phyloP scores from a whole-genome alignment of 2,329 filamentous ascomycete species.

The Botryosphaeria agaves region DNA sequence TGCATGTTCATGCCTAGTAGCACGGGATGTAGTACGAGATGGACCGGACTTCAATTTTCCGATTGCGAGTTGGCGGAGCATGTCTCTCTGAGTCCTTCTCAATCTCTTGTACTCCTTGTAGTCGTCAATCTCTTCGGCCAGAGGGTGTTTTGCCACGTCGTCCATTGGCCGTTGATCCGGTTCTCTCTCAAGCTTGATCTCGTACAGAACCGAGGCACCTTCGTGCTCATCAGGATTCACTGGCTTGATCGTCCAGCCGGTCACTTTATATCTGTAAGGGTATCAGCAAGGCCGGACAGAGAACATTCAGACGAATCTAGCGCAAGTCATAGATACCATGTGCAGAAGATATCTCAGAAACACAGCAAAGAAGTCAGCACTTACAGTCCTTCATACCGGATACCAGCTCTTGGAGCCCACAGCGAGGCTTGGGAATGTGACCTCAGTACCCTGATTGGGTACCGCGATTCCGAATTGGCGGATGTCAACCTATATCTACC shows the following conservation, averaged over 20 bases:
- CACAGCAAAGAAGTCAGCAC: conserved; percentile 7
- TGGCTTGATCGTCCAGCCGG: conserved; percentile 23
- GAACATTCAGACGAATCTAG: too few species aligned
- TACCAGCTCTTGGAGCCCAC: conserved; percentile 27
- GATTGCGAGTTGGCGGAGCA: too few species aligned
- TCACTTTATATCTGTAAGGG: conserved; percentile 18
- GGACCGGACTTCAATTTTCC: too few species aligned
- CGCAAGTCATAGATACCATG: too few species aligned
- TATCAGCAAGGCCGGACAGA: too few species aligned
- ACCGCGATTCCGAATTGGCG: conserved; percentile 20
- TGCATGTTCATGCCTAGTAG: too few species aligned
- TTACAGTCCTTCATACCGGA: conserved; percentile 31
- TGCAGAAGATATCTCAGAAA: too few species aligned
- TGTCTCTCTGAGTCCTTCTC: too few species aligned
- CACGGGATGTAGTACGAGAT: too few species aligned
- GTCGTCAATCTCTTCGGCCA: conserved; percentile 27
- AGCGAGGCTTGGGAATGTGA: conserved; percentile 25
- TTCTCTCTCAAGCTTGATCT: conserved; percentile 20
- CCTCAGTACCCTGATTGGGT: conserved; percentile 25
- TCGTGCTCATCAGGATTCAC: conserved; percentile 4
- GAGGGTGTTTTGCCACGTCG: conserved; percentile 20
- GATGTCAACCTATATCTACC: conserved; percentile 27
- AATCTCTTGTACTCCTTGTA: conserved; percentile 28
- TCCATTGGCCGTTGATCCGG: conserved; percentile 14
- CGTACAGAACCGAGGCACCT: conserved; percentile 15